Percentiles rank a stretch among this genome's conserved stretches.
These are phyloP conservation scores for Clitopilus hobsonii DNA, from an alignment of 768 basidiomycete species.

Conservation along the genomic window DNA sequence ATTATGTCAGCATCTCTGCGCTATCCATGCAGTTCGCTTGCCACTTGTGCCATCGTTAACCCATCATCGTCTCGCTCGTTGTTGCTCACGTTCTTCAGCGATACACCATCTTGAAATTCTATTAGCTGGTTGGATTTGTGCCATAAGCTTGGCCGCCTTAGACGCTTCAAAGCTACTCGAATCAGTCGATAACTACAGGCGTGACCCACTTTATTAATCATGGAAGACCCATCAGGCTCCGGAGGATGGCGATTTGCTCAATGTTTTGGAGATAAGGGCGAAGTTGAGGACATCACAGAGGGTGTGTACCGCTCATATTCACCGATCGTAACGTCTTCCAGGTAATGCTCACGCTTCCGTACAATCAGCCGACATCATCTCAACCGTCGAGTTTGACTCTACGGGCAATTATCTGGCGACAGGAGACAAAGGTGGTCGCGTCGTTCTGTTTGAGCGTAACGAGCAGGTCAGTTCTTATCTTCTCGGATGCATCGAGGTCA, in stretches of 20 bases:
- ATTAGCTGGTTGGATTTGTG: constrained; percentile 14
- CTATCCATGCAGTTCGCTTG: constrained; percentile 17
- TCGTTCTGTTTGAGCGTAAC: constrained; percentile 97
- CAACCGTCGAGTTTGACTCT: constrained; percentile 99
- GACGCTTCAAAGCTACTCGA: constrained; percentile 12
- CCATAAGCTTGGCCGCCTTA: constrained; percentile 21
- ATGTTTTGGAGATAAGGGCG: constrained; percentile 99
- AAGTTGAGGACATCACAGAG: constrained; percentile 99
- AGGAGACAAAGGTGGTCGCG: constrained; percentile 98
- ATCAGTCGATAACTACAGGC: constrained; percentile 14
- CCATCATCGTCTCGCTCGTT: constrained; percentile 16
- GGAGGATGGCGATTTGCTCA: constrained; percentile 99
- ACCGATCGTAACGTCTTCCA: constrained; percentile 2
- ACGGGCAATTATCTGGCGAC: constrained; percentile 99
- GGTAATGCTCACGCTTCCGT: constrained; percentile 15
- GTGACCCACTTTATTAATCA: constrained; percentile 24
- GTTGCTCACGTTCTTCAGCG: constrained; percentile 14
- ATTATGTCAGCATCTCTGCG: constrained; percentile 16
- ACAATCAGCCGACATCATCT: constrained; percentile 94
- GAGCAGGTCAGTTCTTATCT: constrained; percentile 63
- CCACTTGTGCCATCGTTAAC: constrained; percentile 17
- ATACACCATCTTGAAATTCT: constrained; percentile 12
- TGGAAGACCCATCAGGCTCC: constrained; percentile 85
- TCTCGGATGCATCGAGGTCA: constrained; percentile 8
- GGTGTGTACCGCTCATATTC: constrained; percentile 43